Conservation (phyloP, 352 stramenopile genomes). For the Paralagenidium karlingii region DNA sequence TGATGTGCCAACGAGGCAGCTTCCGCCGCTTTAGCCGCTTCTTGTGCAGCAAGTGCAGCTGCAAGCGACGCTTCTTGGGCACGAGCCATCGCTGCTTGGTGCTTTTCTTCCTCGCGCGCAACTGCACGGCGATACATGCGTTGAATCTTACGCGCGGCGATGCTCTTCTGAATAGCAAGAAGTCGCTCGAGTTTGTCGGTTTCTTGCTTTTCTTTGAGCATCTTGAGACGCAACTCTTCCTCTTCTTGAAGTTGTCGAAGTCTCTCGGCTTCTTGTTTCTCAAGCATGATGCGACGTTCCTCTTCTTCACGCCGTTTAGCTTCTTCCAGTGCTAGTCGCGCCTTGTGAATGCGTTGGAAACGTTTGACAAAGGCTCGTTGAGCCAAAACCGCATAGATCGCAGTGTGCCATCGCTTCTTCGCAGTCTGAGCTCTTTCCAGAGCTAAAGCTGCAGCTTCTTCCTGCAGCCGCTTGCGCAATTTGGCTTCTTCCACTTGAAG, state of each 20-base stretch:
- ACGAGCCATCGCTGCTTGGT: slow-evolving; percentile 42
- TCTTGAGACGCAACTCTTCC: slow-evolving; percentile 24
- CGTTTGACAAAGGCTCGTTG: slow-evolving; percentile 68
- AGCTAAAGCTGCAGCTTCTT: slow-evolving; percentile 50
- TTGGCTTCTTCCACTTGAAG: slow-evolving; percentile 64
- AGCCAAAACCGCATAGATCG: slow-evolving; percentile 49
- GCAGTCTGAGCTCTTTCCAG: slow-evolving; percentile 63
- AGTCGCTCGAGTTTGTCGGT: slow-evolving; percentile 13
- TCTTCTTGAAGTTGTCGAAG: slow-evolving; percentile 44
- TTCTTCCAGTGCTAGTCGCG: slow-evolving; percentile 62
- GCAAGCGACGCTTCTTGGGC: slow-evolving; percentile 61
- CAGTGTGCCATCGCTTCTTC: slow-evolving; percentile 65
- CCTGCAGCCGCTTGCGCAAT: slow-evolving; percentile 57
- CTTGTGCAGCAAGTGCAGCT: slow-evolving; percentile 56
- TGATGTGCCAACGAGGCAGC: slow-evolving; percentile 54
- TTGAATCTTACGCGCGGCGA: slow-evolving; percentile 54
- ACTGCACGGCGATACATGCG: slow-evolving; percentile 49
- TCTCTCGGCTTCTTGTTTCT: slow-evolving; percentile 60
- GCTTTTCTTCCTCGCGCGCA: slow-evolving; percentile 55
- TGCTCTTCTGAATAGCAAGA: slow-evolving; percentile 33
- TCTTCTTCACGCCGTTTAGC: slow-evolving; percentile 56
- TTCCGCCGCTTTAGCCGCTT: slow-evolving; percentile 60
- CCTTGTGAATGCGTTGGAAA: slow-evolving; percentile 73
- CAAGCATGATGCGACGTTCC: slow-evolving; percentile 39
- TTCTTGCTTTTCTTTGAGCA: background rate